Conservation (phyloP, 768 basidiomycete species). For the Rhizopogon vinicolor region DNA sequence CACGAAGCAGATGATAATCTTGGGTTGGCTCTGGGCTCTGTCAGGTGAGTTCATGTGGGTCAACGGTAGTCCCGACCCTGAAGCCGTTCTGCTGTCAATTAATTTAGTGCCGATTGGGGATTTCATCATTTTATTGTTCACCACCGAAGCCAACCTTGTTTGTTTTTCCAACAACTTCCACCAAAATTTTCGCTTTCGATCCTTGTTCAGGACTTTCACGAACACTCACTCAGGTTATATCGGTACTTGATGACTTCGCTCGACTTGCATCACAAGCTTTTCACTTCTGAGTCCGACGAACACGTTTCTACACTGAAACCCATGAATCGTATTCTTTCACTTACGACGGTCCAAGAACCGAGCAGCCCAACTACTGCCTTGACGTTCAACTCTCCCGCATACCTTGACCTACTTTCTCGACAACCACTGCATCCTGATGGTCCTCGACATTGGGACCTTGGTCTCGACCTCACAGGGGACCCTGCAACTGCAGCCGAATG, state of each 20-base stretch:
- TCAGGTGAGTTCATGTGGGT: slow-evolving; percentile 1
- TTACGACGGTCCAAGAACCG: slow-evolving; percentile 6
- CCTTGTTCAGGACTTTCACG: slow-evolving; percentile 4
- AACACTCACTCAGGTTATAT: slow-evolving; percentile 7
- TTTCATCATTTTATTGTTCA: not conserved
- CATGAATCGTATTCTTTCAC: slow-evolving; percentile 13
- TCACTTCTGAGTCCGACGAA: slow-evolving; percentile 29
- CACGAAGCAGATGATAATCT: not conserved
- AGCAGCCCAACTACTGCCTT: slow-evolving; percentile 11
- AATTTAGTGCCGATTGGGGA: not conserved
- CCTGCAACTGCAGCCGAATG: slow-evolving; percentile 26
- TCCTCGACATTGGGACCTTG: slow-evolving; percentile 25
- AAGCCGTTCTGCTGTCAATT: not conserved
- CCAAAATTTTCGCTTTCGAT: not conserved
- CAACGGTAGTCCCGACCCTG: not conserved
- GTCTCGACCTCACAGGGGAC: slow-evolving; percentile 26
- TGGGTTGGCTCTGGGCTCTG: not conserved
- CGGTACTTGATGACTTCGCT: slow-evolving; percentile 49
- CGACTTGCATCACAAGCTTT: slow-evolving; percentile 52
- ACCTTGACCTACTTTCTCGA: slow-evolving; percentile 32
- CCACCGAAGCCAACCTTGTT: slow-evolving; percentile 1
- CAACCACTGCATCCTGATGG: slow-evolving; percentile 41
- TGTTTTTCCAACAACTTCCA: not conserved
- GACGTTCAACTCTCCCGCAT: slow-evolving; percentile 21
- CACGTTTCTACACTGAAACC: slow-evolving; percentile 11